Evolutionary conservation across 2,329 filamentous ascomycete species (phyloP).

Genomic region (Aschersonia sp.): DNA sequence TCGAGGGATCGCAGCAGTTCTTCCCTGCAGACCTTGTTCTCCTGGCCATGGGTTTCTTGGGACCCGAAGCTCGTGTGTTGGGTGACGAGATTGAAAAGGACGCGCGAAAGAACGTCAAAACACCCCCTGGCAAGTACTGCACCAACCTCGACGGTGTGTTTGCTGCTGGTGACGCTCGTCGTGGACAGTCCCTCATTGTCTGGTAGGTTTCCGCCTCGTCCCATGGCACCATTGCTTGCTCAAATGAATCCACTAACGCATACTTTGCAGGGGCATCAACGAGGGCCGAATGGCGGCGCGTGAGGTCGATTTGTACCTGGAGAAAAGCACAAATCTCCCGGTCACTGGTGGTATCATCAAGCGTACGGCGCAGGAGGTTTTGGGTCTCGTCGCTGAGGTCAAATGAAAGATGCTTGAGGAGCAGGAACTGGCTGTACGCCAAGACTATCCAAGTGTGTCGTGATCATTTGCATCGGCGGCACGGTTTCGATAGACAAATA

Average conservation of each 20-base stretch:
- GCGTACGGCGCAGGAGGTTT: conserved; percentile 59
- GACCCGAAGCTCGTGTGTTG: conserved; percentile 77
- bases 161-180: conserved; percentile 86
- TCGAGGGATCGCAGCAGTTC: conserved; percentile 86
- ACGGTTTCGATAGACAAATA: too few species aligned
- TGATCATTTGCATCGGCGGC: too few species aligned
- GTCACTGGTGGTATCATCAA: conserved; percentile 90
- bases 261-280: conserved; percentile 65
- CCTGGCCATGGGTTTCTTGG: conserved; percentile 93
- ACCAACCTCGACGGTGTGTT: conserved; percentile 85
- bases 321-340: conserved; percentile 64
- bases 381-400: conserved; percentile 19
- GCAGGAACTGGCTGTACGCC: not conserved
- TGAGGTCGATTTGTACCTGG: conserved; percentile 81
- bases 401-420: not conserved
- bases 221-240: not conserved
- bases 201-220: conserved; percentile 47
- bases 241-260: conserved; percentile 17
- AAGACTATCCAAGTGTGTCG: too few species aligned
- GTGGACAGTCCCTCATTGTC: conserved; percentile 90
- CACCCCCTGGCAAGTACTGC: conserved; percentile 69
- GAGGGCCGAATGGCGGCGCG: conserved; percentile 87
- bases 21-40: conserved; percentile 93
- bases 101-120: conserved; percentile 91
- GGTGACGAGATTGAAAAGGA: conserved; percentile 87